Evolutionary conservation across 2,329 filamentous ascomycete species (phyloP), one percentile per base, ranked within the genome.

Genomic region (Myrmaecium sp.): DNA sequence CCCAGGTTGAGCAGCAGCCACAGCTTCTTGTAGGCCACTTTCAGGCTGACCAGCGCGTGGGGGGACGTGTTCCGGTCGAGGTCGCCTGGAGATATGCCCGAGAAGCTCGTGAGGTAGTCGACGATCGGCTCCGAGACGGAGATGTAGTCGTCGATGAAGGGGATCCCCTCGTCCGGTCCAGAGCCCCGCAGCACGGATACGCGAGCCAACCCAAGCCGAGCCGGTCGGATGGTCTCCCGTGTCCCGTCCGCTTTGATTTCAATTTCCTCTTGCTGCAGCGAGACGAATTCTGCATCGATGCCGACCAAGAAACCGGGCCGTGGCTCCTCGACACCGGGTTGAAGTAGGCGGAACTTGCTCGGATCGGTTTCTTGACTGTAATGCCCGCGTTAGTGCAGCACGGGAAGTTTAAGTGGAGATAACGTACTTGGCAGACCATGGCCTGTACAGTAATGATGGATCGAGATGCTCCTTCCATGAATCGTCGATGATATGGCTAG

Each of bases 101-200:
- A 95, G 57, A 82, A 95, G 23, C 78, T 75, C 0, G 91, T 98
- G 19, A 98, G 62, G 46, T 95, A 94, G 55, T 98, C 89, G 31
- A 95, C 80, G 14, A 98, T 81, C 1, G 77, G 74, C 46, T 95
- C 89, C 33, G 74, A 74, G 41, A 91, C 86, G 17, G 74, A 73
- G 34, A 98, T 93, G 50, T 98, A 98, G 53, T 98, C 89, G 45
- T 98, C 89, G 36, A 98, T 91, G 44, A 95, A 95, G 0, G 89
- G 81, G 1, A 75, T 51, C 1, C 83, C 83, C 47, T 91, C 81
- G 20, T 76, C 58, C 35, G 74, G 65, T 12, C 83, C 86, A 27
- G 68, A 56, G 6, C 84, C 84, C 14, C 91, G 71, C 8, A 95
- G 66, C 1, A 94, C 82, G 0, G 84, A 95, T 2, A 91, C 82